These are phyloP conservation scores for Amborella trichopoda DNA, from an alignment of 164 flowering plant species.

Conservation along the genomic window DNA sequence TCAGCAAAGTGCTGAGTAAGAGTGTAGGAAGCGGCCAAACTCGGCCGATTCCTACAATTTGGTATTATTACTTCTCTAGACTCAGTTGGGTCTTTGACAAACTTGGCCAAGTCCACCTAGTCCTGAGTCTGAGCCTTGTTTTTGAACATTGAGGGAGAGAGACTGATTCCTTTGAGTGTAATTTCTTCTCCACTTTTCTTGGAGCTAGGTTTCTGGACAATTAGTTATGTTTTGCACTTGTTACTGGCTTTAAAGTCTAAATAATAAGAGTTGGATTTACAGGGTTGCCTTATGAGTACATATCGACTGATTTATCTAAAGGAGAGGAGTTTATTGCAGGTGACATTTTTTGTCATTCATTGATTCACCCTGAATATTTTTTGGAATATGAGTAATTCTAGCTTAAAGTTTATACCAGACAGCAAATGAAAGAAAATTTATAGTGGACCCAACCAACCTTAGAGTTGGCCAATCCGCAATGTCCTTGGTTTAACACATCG, in stretches of 20 bases:
- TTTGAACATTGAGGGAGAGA: no score
- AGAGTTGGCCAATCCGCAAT: background rate
- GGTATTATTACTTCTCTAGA: no score
- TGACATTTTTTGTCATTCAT: slow-evolving; percentile 5
- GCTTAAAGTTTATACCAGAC: background rate
- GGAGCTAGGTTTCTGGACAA: background rate
- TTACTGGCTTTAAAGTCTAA: background rate
- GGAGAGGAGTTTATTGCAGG: slow-evolving; percentile 76
- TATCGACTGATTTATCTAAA: slow-evolving; percentile 57
- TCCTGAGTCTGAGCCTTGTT: no score
- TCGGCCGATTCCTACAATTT: no score
- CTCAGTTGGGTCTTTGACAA: no score
- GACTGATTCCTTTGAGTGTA: background rate
- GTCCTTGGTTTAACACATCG: no score
- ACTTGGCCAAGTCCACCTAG: no score
- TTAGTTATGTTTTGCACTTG: background rate
- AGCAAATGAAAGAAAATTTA: background rate
- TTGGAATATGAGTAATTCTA: background rate
- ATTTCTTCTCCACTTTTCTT: background rate
- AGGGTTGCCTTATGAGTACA: slow-evolving; percentile 63
- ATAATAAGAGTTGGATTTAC: slow-evolving; percentile 4
- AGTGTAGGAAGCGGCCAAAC: no score
- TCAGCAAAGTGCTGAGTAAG: no score
- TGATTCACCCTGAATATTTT: background rate
- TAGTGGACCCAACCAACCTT: background rate